Conservation (phyloP, 768 basidiomycete species). For the Kwoniella europaea region DNA sequence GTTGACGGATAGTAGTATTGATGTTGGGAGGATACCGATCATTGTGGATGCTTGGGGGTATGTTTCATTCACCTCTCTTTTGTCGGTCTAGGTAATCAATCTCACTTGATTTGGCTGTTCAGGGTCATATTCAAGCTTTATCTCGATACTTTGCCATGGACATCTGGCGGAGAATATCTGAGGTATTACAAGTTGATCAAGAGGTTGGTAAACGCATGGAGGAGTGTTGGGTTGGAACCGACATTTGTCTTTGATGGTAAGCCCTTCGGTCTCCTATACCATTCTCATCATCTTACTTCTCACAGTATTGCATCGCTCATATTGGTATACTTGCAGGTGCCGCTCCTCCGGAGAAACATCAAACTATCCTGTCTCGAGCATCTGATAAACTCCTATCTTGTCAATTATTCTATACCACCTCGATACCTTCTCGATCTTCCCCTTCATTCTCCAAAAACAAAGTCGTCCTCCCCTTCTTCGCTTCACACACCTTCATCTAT, state of each 20-base stretch:
- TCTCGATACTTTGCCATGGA: slow-evolving; percentile 49
- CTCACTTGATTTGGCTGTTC: slow-evolving; percentile 1
- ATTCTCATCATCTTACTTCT: background rate
- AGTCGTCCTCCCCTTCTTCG: slow-evolving; percentile 54
- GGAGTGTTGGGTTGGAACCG: slow-evolving; percentile 51
- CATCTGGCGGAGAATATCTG: slow-evolving; percentile 56
- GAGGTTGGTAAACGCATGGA: slow-evolving; percentile 46
- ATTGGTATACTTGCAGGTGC: slow-evolving; percentile 39
- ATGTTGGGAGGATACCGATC: slow-evolving; percentile 32
- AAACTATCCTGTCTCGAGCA: slow-evolving; percentile 45
- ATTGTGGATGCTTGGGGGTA: slow-evolving; percentile 59
- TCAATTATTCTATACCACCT: slow-evolving; percentile 57
- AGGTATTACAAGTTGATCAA: slow-evolving; percentile 49
- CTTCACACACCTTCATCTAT: slow-evolving; percentile 50
- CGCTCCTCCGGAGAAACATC: slow-evolving; percentile 52
- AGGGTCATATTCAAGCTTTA: slow-evolving; percentile 57
- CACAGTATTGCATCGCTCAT: background rate
- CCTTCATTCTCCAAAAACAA: slow-evolving; percentile 41
- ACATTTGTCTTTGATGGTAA: slow-evolving; percentile 58
- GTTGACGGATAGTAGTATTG: background rate
- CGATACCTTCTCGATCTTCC: slow-evolving; percentile 49
- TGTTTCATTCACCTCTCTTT: slow-evolving; percentile 9
- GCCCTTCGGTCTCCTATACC: slow-evolving; percentile 13
- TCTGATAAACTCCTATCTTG: slow-evolving; percentile 35
- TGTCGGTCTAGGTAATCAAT: background rate